Base-by-base conservation (phyloP, 345 rosid species). In the Moricandia arvensis region DNA sequence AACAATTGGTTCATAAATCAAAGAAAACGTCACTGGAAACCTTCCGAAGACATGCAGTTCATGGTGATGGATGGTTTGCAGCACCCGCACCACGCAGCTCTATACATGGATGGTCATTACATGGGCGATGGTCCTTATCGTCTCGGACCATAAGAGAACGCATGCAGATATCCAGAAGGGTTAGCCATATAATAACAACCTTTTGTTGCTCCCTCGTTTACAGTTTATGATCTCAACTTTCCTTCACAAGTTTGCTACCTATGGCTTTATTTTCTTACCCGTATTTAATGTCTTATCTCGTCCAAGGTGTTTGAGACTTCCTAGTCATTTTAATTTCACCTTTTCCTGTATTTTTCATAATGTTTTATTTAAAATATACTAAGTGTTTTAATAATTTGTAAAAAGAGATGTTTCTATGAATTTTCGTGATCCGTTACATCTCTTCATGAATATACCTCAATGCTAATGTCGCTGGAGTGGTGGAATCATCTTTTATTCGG, bases 1-100 rank as follows among this genome's bases (percentile, higher is more conserved):
- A n/a, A n/a, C n/a, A n/a, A n/a, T n/a, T n/a, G n/a, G n/a, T n/a
- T n/a, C n/a, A n/a, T n/a, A n/a, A n/a, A n/a, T n/a, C n/a, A n/a
- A n/a, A n/a, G n/a, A n/a, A n/a, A n/a, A n/a, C n/a, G n/a, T n/a
- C n/a, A n/a, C n/a, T n/a, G n/a, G n/a, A n/a, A n/a, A n/a, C n/a
- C n/a, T n/a, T n/a, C n/a, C n/a, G n/a, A n/a, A n/a, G n/a, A n/a
- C n/a, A n/a, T n/a, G 96, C 99, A 95, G 66, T 95, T 92, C 85
- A 91, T 95, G 97, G 97, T 95, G 71, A 95, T 95, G 97, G 98
- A 95, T 78, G 99, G 97, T 55, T 85, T 92, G 34, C 78, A 91
- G 18, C 81, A 91, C 75, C 89, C 92, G 0, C 99, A 88, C 61
- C 90, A 85, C 31, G 87, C 98, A 12, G 96, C 97, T 77, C 88